Percentiles rank a stretch among this genome's conserved stretches.
Conservation (phyloP, 176 grass and related monocot species). For the Tuctoria greenei region DNA sequence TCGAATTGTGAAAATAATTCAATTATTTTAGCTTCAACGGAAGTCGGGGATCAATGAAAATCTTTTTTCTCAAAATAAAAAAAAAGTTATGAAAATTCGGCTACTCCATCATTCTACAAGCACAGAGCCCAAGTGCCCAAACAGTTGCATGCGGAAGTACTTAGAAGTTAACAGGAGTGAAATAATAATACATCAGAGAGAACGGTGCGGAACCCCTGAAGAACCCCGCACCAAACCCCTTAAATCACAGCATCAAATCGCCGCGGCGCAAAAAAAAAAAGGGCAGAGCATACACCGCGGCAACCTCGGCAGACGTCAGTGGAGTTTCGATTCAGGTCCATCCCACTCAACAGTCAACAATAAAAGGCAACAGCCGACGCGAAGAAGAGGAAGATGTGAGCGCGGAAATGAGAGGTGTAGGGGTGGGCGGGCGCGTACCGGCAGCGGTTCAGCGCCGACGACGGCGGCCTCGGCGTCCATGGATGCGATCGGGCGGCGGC, state of each 20-base stretch:
- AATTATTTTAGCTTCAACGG: too few species aligned
- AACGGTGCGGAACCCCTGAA: background rate
- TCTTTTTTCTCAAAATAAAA: too few species aligned
- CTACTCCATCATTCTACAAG: too few species aligned
- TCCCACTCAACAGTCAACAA: background rate
- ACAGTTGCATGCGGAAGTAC: background rate
- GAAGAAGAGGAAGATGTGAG: too few species aligned
- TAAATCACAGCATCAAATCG: background rate
- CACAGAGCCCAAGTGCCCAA: background rate
- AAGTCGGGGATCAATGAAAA: too few species aligned
- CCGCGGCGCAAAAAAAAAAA: background rate
- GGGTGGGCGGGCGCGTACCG: background rate
- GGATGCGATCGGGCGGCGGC: background rate
- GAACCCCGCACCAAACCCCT: background rate
- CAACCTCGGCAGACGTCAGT: background rate
- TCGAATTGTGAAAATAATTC: too few species aligned
- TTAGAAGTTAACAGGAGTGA: background rate
- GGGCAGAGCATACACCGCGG: background rate
- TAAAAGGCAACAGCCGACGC: too few species aligned
- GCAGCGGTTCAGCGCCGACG: background rate
- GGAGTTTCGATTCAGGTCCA: background rate
- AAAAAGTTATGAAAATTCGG: too few species aligned
- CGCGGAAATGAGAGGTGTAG: background rate
- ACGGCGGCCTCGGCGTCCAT: background rate
- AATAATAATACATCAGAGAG: background rate